These are phyloP conservation scores for Echinochloa phyllopogon DNA, from an alignment of 176 grass and related monocot species.

Conservation along the genomic window DNA sequence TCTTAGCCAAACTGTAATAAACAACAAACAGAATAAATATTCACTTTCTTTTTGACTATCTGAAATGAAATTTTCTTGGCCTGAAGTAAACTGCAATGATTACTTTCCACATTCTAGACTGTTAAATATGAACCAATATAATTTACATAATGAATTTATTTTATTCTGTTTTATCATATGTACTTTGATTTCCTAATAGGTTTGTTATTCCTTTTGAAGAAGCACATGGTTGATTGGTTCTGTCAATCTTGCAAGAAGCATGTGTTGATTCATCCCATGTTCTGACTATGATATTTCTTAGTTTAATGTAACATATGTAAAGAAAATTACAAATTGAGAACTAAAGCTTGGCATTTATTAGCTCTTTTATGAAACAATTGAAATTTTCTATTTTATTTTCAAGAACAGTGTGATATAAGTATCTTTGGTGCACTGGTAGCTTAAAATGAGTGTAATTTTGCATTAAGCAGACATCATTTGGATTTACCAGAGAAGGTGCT, in stretches of 20 bases:
- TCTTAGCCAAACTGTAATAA: neutral
- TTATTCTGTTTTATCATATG: neutral
- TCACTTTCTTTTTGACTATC: neutral
- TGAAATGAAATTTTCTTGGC: neutral
- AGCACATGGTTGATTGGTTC: neutral
- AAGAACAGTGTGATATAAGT: neutral
- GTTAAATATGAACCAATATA: neutral
- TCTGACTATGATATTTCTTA: neutral
- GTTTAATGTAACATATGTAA: neutral
- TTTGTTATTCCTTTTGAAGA: neutral
- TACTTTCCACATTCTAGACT: neutral
- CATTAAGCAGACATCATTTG: neutral
- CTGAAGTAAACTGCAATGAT: neutral
- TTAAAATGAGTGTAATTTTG: neutral
- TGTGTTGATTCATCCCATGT: neutral
- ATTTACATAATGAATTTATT: neutral
- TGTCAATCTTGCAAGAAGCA: neutral
- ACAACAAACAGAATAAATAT: neutral
- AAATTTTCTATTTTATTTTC: constrained; percentile 1
- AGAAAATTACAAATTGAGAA: neutral
- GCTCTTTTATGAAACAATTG: neutral
- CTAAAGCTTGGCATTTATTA: neutral
- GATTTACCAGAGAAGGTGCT: neutral
- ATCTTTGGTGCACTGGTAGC: neutral
- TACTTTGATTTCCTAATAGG: neutral